Evolutionary conservation across 768 basidiomycete genomes (phyloP).

Genomic region (Amanita rubescens): DNA sequence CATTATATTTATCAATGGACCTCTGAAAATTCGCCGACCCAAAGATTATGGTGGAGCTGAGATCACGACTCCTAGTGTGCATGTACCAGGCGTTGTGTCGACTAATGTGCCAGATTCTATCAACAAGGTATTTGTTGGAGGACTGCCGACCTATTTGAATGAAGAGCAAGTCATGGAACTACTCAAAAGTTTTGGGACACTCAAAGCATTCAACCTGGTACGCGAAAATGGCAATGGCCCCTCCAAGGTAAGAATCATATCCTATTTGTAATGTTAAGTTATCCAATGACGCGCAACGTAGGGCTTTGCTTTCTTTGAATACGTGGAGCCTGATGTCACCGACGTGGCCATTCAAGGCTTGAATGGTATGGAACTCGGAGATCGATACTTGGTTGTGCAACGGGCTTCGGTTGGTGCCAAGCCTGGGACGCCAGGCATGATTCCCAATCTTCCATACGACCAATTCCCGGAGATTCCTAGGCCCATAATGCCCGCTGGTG

Average conservation of each 20-base stretch:
- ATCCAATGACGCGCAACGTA: conserved; percentile 22
- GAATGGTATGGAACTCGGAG: conserved; percentile 97
- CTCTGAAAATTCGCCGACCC: conserved; percentile 96
- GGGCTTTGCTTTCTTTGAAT: conserved; percentile 99
- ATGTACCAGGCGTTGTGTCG: conserved; percentile 93
- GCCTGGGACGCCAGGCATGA: conserved; percentile 54
- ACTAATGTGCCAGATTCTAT: conserved; percentile 95
- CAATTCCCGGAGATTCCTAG: conserved; percentile 79
- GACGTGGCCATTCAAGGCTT: conserved; percentile 95
- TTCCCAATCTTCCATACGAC: conserved; percentile 68
- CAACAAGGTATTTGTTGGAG: conserved; percentile 98
- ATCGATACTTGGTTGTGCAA: conserved; percentile 92
- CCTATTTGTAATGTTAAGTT: neutral
- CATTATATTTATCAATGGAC: conserved; percentile 89
- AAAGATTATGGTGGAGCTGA: conserved; percentile 91
- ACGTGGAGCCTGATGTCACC: conserved; percentile 81
- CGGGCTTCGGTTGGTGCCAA: conserved; percentile 93
- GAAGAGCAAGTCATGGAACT: conserved; percentile 99
- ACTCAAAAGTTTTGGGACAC: conserved; percentile 93
- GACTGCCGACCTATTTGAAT: conserved; percentile 89
- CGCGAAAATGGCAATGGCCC: conserved; percentile 85
- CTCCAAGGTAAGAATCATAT: conserved; percentile 58
- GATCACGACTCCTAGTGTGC: conserved; percentile 55
- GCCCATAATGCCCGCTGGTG: conserved; percentile 80
- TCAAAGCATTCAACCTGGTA: conserved; percentile 97